phyloP scores from a whole-genome alignment of 164 flowering plant species.

The Protea cynaroides region DNA sequence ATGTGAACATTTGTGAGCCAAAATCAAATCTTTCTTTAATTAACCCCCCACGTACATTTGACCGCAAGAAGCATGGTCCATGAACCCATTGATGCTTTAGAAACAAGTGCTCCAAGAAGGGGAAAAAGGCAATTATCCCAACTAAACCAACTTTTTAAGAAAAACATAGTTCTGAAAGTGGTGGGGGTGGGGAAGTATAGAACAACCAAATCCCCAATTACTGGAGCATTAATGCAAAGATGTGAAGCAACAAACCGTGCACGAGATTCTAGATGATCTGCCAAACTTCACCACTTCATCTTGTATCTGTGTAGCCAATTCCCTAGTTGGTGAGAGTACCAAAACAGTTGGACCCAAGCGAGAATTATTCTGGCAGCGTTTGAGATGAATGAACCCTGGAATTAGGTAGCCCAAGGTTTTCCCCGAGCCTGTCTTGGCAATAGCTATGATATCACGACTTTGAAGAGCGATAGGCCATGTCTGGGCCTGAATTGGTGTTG shows the following conservation, averaged over 20 bases:
- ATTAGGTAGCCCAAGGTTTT: constrained; percentile 83
- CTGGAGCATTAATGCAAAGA: no score
- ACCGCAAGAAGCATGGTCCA: no score
- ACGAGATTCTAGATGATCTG: constrained; percentile 64
- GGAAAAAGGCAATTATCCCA: no score
- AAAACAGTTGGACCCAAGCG: constrained; percentile 78
- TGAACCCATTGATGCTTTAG: no score
- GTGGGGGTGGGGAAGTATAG: no score
- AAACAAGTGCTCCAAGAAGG: no score
- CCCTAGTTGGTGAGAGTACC: constrained; percentile 89
- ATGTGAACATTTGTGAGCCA: no score
- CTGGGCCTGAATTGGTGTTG: constrained; percentile 94
- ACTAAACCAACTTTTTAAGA: no score
- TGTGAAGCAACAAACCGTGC: constrained; percentile 46
- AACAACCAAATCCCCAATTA: no score
- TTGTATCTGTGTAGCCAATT: constrained; percentile 88
- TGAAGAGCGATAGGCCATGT: constrained; percentile 88
- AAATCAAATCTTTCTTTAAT: no score
- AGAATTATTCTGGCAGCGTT: constrained; percentile 46
- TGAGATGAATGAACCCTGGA: constrained; percentile 79
- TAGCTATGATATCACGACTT: constrained; percentile 77
- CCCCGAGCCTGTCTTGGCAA: constrained; percentile 96
- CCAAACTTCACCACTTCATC: constrained; percentile 87
- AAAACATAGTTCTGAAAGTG: no score
- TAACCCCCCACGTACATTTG: no score